A percentile compares a stretch with the other conserved stretches of the same genome.
These are phyloP conservation scores for Aquilaria malaccensis DNA, from an alignment of 345 rosid species.

Conservation along the genomic window DNA sequence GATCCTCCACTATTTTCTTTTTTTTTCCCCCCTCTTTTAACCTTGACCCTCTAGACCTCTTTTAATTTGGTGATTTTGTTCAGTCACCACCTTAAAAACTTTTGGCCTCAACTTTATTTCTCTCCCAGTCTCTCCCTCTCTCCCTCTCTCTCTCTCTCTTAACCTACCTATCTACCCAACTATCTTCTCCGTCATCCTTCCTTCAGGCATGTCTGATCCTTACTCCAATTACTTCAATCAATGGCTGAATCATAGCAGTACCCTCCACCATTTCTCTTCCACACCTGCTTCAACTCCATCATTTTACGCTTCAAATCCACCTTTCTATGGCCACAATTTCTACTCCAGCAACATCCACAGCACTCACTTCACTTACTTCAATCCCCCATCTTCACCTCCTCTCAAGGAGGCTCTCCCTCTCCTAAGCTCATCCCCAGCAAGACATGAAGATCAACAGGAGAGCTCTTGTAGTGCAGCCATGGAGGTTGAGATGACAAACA, in stretches of 20 bases:
- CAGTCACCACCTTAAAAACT: constrained; percentile 16
- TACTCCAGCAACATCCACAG: constrained; percentile 18
- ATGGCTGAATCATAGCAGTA: constrained; percentile 32
- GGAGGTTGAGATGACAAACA: constrained; percentile 33
- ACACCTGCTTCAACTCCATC: constrained; percentile 29
- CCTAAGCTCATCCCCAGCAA: constrained; percentile 64
- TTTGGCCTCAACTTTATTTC: constrained; percentile 16
- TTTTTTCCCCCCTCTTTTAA: constrained; percentile 12
- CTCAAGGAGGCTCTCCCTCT: constrained; percentile 86
- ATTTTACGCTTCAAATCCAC: constrained; percentile 18
- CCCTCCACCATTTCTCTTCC: constrained; percentile 32
- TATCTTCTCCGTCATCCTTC: constrained; percentile 11
- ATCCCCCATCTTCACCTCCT: constrained; percentile 62
- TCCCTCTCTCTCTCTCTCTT: constrained; percentile 18
- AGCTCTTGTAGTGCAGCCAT: constrained; percentile 21
- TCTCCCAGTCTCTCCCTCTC: constrained; percentile 11
- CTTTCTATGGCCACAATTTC: constrained; percentile 16
- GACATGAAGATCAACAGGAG: constrained; percentile 27
- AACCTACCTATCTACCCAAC: constrained; percentile 19
- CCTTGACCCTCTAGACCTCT: constrained; percentile 9
- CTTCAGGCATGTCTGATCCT: constrained; percentile 57
- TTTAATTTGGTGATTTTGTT: constrained; percentile 22
- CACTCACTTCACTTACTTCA: constrained; percentile 14
- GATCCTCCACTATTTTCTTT: too few species aligned
- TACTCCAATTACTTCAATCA: constrained; percentile 46